Percentiles rank a stretch among this genome's conserved stretches.
These are phyloP conservation scores for Chrysanthemum lavandulifolium DNA, from an alignment of 129 eudicot species.

Conservation along the genomic window DNA sequence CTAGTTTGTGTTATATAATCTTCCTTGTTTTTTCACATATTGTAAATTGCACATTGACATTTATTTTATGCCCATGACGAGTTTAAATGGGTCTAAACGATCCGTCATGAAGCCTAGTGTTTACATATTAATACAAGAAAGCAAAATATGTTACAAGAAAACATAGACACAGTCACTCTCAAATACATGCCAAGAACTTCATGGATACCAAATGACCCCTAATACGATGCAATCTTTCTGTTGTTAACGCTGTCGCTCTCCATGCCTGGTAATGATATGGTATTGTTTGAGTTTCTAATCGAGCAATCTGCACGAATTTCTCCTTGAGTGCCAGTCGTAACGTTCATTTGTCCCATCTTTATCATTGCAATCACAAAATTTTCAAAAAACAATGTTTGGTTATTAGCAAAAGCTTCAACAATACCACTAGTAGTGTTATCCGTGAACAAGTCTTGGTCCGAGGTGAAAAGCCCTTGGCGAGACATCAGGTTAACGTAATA, in stretches of 20 bases:
- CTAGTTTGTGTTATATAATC: too few relatives aligned
- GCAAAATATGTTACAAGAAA: too few relatives aligned
- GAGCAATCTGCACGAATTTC: too few relatives aligned
- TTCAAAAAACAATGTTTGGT: slow-evolving; percentile 35
- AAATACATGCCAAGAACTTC: background rate
- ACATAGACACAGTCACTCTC: background rate
- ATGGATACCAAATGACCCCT: background rate
- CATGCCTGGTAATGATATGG: background rate
- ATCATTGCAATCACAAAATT: slow-evolving; percentile 60
- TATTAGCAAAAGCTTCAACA: slow-evolving; percentile 43
- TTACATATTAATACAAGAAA: too few relatives aligned
- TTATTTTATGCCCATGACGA: too few relatives aligned
- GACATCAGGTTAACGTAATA: slow-evolving; percentile 64
- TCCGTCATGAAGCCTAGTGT: too few relatives aligned
- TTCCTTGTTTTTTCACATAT: too few relatives aligned
- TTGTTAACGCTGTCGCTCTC: background rate
- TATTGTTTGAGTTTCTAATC: slow-evolving; percentile 23
- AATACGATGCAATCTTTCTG: background rate
- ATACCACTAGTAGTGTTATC: slow-evolving; percentile 47
- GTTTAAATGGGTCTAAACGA: too few relatives aligned
- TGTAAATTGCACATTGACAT: too few relatives aligned
- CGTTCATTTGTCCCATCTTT: slow-evolving; percentile 64
- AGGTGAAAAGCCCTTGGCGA: slow-evolving; percentile 60
- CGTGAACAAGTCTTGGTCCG: slow-evolving; percentile 63
- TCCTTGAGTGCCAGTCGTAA: background rate